Conservation (phyloP, 495 filamentous ascomycete species). For the Xylaria palmicola region DNA sequence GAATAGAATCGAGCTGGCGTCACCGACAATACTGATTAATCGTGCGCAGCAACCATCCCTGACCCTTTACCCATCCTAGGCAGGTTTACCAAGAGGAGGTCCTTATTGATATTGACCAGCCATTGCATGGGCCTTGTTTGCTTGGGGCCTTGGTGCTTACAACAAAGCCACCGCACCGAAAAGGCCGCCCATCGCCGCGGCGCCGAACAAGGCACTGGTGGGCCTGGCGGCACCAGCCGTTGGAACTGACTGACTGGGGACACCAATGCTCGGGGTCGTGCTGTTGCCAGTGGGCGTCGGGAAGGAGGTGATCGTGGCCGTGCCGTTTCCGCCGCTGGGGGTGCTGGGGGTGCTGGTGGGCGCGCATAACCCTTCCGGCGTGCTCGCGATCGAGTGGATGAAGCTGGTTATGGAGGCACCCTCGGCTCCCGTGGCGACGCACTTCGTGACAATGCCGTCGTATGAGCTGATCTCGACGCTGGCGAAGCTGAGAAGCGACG, state of each 20-base stretch:
- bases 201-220: not conserved
- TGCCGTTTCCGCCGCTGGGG: not conserved
- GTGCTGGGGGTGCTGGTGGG: not conserved
- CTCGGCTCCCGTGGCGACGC: not conserved
- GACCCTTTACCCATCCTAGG: too few species aligned
- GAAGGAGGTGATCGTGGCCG: not conserved
- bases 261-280: not conserved
- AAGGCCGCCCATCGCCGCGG: not conserved
- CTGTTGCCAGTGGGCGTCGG: constrained; percentile 1
- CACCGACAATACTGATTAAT: too few species aligned
- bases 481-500: not conserved
- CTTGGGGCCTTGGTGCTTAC: not conserved
- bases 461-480: not conserved
- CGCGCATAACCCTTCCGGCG: not conserved
- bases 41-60: too few species aligned
- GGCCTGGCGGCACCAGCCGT: not conserved
- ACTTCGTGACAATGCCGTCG: constrained; percentile 3
- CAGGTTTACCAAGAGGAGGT: too few species aligned
- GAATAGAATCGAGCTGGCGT: too few species aligned
- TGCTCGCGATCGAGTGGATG: constrained; percentile 2
- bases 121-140: too few species aligned
- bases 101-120: too few species aligned
- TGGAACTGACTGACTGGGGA: not conserved
- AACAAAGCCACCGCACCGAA: not conserved
- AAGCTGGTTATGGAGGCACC: constrained; percentile 3